Percentiles rank a stretch among this genome's conserved stretches.
Conservation (phyloP, 1,139 yeast genomes). For the Spathaspora sp. region DNA sequence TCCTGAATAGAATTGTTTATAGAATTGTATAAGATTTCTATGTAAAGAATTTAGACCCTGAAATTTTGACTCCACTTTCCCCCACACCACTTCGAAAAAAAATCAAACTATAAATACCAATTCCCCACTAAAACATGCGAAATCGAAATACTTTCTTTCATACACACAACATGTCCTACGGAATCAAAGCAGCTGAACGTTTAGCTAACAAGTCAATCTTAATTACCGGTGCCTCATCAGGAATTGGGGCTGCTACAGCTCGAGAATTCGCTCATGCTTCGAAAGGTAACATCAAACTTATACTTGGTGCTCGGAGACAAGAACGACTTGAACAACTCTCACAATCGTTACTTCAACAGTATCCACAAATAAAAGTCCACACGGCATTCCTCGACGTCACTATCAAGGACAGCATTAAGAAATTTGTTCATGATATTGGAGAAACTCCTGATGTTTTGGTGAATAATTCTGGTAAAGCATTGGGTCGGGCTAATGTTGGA, state of each 20-base stretch:
- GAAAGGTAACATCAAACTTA: constrained; percentile 61
- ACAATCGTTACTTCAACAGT: constrained; percentile 40
- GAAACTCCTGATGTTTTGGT: constrained; percentile 62
- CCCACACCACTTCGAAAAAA: background rate
- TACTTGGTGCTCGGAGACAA: constrained; percentile 69
- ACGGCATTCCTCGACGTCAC: constrained; percentile 62
- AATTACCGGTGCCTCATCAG: constrained; percentile 40
- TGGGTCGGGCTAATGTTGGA: constrained; percentile 68
- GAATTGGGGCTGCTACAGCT: constrained; percentile 78
- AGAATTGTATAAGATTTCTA: background rate
- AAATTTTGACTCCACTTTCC: background rate
- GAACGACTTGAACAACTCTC: constrained; percentile 53
- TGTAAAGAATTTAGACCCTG: background rate
- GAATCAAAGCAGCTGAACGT: constrained; percentile 43
- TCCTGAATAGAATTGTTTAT: background rate
- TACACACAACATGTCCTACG: constrained; percentile 32
- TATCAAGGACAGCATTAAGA: constrained; percentile 48
- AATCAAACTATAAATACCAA: background rate
- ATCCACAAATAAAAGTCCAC: constrained; percentile 49
- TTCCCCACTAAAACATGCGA: background rate
- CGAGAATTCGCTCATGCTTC: constrained; percentile 68
- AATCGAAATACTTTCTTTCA: no score
- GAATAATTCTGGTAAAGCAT: constrained; percentile 83
- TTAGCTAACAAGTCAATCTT: constrained; percentile 39
- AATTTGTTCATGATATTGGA: constrained; percentile 53